Evolutionary conservation across 176 grass and related monocot genomes (phyloP).

Genomic region (Rhynchospora pubera): DNA sequence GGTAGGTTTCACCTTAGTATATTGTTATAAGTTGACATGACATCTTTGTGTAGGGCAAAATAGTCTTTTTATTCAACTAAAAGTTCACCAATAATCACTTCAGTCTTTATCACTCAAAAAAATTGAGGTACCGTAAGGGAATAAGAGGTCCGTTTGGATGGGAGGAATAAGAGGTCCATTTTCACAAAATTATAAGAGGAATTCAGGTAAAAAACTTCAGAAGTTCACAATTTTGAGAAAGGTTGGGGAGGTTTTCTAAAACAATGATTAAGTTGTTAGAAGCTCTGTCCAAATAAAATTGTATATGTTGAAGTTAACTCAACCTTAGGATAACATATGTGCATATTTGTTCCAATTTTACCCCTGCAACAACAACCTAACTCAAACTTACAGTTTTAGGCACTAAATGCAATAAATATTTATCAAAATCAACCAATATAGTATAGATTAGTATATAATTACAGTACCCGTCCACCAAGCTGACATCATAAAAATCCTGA

Average conservation of each 20-base stretch:
- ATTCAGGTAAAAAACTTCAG: background rate
- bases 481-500: conserved; percentile 96
- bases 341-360: background rate
- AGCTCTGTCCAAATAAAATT: background rate
- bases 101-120: background rate
- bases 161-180: too few relatives aligned
- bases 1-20: background rate
- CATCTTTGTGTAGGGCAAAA: background rate
- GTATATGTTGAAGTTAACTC: background rate
- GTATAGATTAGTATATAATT: background rate
- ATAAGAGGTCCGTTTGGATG: too few relatives aligned
- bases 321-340: background rate
- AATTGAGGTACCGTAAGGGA: background rate
- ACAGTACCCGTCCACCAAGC: conserved; percentile 55
- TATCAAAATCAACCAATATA: background rate
- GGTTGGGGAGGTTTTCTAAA: background rate
- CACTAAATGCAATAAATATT: background rate
- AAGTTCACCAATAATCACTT: background rate
- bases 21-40: background rate
- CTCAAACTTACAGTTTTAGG: background rate
- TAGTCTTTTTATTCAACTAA: background rate
- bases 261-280: background rate
- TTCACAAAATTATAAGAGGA: background rate
- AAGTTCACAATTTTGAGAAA: background rate
- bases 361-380: background rate